A percentile compares a stretch with the other conserved stretches of the same genome.
Evolutionary conservation across 1,139 yeast species (phyloP).

Genomic region (Suhomyces yuchorum): DNA sequence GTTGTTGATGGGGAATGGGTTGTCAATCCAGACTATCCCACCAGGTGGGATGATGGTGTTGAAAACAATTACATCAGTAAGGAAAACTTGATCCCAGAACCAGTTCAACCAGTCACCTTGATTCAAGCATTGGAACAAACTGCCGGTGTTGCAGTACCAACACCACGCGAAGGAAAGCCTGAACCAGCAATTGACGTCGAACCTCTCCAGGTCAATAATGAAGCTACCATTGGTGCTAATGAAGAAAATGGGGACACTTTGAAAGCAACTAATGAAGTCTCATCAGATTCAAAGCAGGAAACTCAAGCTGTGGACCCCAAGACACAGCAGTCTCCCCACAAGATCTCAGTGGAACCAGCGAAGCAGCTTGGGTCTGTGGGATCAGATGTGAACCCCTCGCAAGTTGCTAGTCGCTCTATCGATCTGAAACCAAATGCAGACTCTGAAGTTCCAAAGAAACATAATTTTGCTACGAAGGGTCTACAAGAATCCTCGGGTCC

Average conservation of each 20-base stretch:
- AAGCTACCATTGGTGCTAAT: too few relatives aligned
- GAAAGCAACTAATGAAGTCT: not conserved
- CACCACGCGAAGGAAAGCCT: not conserved
- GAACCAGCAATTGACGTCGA: not conserved
- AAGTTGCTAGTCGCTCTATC: too few relatives aligned
- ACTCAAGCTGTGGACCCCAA: not conserved
- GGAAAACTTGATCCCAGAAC: slow-evolving; percentile 9
- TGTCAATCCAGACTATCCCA: slow-evolving; percentile 28
- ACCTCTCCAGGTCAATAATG: not conserved
- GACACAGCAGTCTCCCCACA: too few relatives aligned
- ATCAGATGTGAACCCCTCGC: too few relatives aligned
- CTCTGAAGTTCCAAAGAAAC: not conserved
- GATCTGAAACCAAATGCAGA: too few relatives aligned
- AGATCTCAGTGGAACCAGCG: too few relatives aligned
- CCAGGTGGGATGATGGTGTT: slow-evolving; percentile 38
- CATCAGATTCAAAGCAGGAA: not conserved
- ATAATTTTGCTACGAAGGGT: not conserved
- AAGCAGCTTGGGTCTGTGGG: too few relatives aligned
- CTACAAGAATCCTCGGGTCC: not conserved
- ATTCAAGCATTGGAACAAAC: not conserved
- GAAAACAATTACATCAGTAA: slow-evolving; percentile 39
- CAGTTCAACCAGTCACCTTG: not conserved
- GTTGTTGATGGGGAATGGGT: slow-evolving; percentile 43
- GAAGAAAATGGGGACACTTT: too few relatives aligned
- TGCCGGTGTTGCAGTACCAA: not conserved